Conservation (phyloP, 129 eudicot species). For the Artemisia annua region DNA sequence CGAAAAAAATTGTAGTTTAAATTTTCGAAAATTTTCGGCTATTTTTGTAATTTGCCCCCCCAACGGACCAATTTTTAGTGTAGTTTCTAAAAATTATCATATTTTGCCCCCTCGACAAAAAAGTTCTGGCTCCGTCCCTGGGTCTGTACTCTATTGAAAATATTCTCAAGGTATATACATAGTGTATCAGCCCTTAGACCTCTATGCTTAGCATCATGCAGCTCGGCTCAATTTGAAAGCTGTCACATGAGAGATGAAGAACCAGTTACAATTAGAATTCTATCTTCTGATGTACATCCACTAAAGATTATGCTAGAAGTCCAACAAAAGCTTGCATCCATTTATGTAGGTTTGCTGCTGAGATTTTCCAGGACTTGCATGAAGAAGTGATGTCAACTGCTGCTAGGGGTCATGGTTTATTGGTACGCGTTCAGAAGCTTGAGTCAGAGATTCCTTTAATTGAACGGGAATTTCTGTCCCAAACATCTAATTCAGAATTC, state of each 20-base stretch:
- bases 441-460: conserved; percentile 74
- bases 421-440: conserved; percentile 74
- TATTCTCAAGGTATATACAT: not conserved
- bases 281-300: conserved; percentile 14
- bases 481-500: conserved; percentile 61
- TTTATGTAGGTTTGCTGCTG: conserved; percentile 85
- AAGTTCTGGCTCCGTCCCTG: too few relatives aligned
- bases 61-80: too few relatives aligned
- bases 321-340: conserved; percentile 28
- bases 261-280: not conserved
- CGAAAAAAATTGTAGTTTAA: too few relatives aligned
- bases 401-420: conserved; percentile 78
- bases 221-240: not conserved
- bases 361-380: conserved; percentile 88
- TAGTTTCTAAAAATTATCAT: too few relatives aligned
- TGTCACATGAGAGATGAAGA: not conserved
- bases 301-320: conserved; percentile 19
- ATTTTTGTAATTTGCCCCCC: too few relatives aligned
- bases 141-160: not conserved
- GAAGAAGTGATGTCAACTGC: conserved; percentile 90
- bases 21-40: too few relatives aligned
- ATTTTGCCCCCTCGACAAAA: too few relatives aligned
- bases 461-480: conserved; percentile 84
- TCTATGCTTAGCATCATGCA: not conserved
- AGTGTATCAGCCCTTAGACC: not conserved